Evolutionary conservation across 108 stramenopile genomes (phyloP), one percentile per base, ranked within the genome.

Genomic region (Cyclostephanos tholiformis): DNA sequence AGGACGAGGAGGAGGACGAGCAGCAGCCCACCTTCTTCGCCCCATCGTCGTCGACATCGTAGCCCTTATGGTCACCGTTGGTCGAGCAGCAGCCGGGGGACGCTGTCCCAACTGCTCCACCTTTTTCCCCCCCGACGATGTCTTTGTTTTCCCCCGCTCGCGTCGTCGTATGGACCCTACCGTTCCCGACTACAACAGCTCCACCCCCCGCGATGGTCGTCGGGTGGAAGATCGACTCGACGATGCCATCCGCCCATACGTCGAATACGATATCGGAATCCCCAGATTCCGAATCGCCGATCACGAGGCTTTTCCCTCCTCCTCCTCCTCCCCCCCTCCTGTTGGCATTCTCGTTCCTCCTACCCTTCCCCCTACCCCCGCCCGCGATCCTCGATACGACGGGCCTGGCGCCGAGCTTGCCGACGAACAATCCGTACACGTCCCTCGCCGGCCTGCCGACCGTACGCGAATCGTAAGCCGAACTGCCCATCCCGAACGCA

Each of bases 401-500:
- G 11, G 80, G 79, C 22, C 77, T 68, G 2, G 90, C 95, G 17
- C 95, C 95, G 32, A 93, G 67, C 52, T 84, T 79, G 38, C 69
- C 75, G 36, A 86, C 69, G 50, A 90, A 83, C 0, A 52, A 46
- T 0, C 63, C 50, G 51, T 88, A 86, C 13, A 88, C 88, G 32
- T 93, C 89, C 63, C 80, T 80, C 39, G 92, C 92, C 9, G 95
- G 95, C 69, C 82, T 88, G 16, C 95, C 90, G 60, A 95, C 81
- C 20, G 86, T 91, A 6, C 85, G 74, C 48, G 75, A 20, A 46
- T 89, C 89, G 65, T 95, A 95, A 25, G 86, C 95, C 17, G 88
- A 88, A 38, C 89, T 91, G 56, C 95, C 95, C 91, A 95, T 89
- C 1, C 95, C 92, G 75, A 90, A 86, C 7, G 82, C 67, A 19